Conservation (phyloP, 2,329 filamentous ascomycete species). For the Ceratocystis smalleyi region DNA sequence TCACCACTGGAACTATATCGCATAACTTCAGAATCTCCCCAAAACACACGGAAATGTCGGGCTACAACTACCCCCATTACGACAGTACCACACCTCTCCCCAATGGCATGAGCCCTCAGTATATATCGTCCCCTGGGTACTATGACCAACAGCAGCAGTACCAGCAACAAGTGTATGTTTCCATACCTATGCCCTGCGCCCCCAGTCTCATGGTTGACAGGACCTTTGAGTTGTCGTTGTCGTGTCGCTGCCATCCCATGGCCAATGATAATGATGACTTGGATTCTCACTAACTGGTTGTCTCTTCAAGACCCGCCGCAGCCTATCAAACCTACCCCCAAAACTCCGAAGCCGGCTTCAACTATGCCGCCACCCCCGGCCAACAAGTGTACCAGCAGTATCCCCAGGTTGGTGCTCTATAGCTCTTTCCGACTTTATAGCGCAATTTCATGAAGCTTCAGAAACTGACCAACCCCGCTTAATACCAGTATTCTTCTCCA, state of each 20-base stretch:
- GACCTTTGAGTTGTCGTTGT: too few relatives aligned
- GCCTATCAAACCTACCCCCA: neutral
- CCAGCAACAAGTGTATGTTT: conserved; percentile 5
- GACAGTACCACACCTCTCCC: neutral
- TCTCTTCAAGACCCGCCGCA: neutral
- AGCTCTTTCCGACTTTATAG: neutral
- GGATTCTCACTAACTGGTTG: neutral
- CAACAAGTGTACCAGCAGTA: conserved; percentile 33
- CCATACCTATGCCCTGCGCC: neutral
- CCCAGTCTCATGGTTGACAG: neutral
- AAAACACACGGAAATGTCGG: neutral
- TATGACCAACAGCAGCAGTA: conserved; percentile 2
- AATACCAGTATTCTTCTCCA: neutral
- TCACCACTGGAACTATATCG: too few relatives aligned
- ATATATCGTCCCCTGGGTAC: neutral
- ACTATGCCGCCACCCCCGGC: neutral
- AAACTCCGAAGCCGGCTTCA: neutral
- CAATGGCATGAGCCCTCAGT: neutral
- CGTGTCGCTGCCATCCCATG: neutral
- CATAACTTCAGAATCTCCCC: too few relatives aligned
- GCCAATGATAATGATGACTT: neutral
- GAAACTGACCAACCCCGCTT: neutral
- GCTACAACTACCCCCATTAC: conserved; percentile 5
- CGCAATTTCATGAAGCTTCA: neutral
- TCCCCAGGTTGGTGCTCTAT: conserved; percentile 31